Evolutionary conservation across 306 rosid species (phyloP).

Genomic region (Quercus alba): DNA sequence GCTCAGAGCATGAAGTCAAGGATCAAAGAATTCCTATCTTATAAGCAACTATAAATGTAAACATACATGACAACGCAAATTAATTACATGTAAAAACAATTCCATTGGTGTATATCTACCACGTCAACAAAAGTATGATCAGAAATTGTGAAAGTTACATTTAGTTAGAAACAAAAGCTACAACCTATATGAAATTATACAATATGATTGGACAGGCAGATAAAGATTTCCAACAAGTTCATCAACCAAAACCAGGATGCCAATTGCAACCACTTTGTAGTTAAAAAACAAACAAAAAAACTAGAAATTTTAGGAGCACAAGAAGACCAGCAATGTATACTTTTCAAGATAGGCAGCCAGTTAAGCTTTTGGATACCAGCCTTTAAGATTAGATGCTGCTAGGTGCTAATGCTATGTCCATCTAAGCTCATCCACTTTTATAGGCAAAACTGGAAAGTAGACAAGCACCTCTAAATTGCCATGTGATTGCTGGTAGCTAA

Average conservation of each 20-base stretch:
- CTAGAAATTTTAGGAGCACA: neutral
- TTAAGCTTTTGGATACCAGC: neutral
- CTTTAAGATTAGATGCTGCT: neutral
- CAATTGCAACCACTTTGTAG: neutral
- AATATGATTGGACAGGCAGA: neutral
- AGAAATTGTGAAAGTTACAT: neutral
- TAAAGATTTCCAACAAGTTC: neutral
- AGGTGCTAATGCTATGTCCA: neutral
- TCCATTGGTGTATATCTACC: neutral
- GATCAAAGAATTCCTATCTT: neutral
- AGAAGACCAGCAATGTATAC: neutral
- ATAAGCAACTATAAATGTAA: neutral
- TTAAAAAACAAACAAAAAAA: neutral
- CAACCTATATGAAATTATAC: neutral
- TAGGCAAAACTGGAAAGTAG: neutral
- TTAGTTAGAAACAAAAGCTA: too few species aligned
- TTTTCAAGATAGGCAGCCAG: neutral
- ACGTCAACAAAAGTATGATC: neutral
- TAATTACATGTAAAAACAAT: conserved; percentile 2
- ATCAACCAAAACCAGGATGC: neutral
- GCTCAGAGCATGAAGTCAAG: neutral
- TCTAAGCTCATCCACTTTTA: neutral
- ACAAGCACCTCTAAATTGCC: neutral
- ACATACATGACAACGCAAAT: neutral
- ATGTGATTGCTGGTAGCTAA: neutral